Evolutionary conservation across 768 basidiomycete species (phyloP).

Genomic region (Exidia glandulosa): DNA sequence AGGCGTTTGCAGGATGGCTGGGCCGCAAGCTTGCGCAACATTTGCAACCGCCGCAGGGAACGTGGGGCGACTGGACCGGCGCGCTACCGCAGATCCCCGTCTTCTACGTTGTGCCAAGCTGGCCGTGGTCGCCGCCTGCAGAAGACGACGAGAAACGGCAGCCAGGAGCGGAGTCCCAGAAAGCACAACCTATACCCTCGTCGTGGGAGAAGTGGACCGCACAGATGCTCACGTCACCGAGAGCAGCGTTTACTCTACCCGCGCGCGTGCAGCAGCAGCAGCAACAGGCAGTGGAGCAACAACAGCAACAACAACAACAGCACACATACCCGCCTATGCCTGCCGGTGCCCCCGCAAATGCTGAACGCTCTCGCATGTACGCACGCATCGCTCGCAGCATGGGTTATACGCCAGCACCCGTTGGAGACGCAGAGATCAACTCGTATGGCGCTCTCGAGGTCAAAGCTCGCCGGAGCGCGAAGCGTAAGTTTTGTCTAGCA

Average conservation of each 20-base stretch:
- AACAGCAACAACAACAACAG: background rate
- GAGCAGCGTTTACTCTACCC: background rate
- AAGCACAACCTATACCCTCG: conserved; percentile 25
- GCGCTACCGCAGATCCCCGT: conserved; percentile 60
- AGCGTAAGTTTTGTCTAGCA: conserved; percentile 39
- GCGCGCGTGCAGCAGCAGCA: conserved; percentile 1
- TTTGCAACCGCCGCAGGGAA: conserved; percentile 45
- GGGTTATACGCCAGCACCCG: background rate
- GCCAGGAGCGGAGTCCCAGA: conserved; percentile 12
- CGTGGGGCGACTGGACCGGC: conserved; percentile 43
- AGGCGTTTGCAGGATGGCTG: conserved; percentile 47
- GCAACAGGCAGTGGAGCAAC: background rate
- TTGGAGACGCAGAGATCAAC: background rate
- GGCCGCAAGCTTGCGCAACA: conserved; percentile 60
- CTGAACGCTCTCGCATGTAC: background rate
- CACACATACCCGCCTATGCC: background rate
- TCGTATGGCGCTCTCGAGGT: background rate
- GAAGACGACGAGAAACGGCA: conserved; percentile 27
- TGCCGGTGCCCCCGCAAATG: background rate
- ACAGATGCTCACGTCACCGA: conserved; percentile 27
- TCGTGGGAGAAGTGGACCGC: conserved; percentile 70
- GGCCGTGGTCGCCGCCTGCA: conserved; percentile 38
- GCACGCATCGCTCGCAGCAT: background rate
- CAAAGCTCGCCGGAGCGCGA: conserved; percentile 36
- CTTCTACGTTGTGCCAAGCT: conserved; percentile 58